Percentiles rank a stretch among this genome's conserved stretches.
phyloP scores from a whole-genome alignment of 192 early-diverging fungal genomes.

The Geranomyces variabilis region DNA sequence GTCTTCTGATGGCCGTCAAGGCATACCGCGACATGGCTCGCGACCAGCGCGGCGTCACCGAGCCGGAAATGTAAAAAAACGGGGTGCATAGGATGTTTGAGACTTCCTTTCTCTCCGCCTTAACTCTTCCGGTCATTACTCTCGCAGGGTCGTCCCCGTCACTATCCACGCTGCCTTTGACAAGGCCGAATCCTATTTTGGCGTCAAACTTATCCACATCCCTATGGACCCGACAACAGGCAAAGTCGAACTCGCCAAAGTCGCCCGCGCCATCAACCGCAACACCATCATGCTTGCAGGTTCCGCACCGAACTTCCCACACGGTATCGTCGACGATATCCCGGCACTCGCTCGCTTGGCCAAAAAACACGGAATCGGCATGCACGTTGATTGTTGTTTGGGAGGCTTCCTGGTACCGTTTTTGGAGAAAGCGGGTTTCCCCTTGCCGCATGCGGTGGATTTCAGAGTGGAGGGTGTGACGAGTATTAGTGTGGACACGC shows the following conservation, averaged over 20 bases:
- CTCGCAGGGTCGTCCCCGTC: conserved; percentile 78
- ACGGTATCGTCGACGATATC: conserved; percentile 93
- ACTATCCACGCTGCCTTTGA: conserved; percentile 95
- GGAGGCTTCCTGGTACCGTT: conserved; percentile 95
- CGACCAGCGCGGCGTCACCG: conserved; percentile 74
- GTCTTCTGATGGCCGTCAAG: conserved; percentile 92
- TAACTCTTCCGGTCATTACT: neutral
- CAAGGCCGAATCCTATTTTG: conserved; percentile 92
- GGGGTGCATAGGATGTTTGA: neutral
- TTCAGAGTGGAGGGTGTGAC: conserved; percentile 92
- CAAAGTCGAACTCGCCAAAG: conserved; percentile 74
- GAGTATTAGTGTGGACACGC: conserved; percentile 93
- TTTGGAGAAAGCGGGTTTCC: conserved; percentile 90
- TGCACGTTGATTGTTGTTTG: conserved; percentile 96
- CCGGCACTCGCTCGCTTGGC: conserved; percentile 77
- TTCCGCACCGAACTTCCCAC: conserved; percentile 90
- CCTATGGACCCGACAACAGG: conserved; percentile 79
- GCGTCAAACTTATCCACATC: conserved; percentile 82
- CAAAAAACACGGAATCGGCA: conserved; percentile 75
- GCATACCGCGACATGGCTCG: conserved; percentile 88
- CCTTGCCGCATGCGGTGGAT: conserved; percentile 75
- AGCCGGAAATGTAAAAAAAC: conserved; percentile 85
- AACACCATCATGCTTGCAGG: conserved; percentile 93
- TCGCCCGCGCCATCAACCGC: conserved; percentile 80
- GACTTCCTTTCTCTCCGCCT: neutral